Conservation (phyloP, 2,329 filamentous ascomycete genomes). For the Aspergillus sp. region DNA sequence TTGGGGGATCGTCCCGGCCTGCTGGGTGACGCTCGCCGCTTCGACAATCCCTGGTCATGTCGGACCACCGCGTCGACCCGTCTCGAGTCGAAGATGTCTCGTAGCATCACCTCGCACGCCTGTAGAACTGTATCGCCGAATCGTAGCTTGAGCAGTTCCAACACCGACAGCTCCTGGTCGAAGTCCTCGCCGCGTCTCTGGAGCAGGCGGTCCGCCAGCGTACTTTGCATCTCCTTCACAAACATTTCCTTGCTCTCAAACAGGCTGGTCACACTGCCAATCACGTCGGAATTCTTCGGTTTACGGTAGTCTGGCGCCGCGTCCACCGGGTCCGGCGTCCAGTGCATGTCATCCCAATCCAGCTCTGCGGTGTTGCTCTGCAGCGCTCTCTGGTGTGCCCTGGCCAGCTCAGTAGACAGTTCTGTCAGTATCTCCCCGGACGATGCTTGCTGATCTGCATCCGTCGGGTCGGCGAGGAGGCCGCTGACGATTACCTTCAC, state of each 20-base stretch:
- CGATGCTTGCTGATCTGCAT: conserved; percentile 24
- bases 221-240: conserved; percentile 84
- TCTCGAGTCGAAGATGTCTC: conserved; percentile 76
- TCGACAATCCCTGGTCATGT: conserved; percentile 37
- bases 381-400: conserved; percentile 32
- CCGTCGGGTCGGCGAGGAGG: conserved; percentile 47
- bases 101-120: conserved; percentile 94
- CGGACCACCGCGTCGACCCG: conserved; percentile 61
- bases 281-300: conserved; percentile 79
- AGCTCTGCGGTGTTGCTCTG: conserved; percentile 53
- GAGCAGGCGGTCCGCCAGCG: conserved; percentile 73
- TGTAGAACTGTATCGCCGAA: conserved; percentile 81
- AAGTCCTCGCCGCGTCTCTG: conserved; percentile 58
- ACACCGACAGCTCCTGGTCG: conserved; percentile 69
- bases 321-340: conserved; percentile 87
- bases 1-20: conserved; percentile 12
- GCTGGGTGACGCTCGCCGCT: conserved; percentile 14
- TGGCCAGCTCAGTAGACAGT: conserved; percentile 45
- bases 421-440: conserved; percentile 40
- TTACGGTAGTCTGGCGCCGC: conserved; percentile 87
- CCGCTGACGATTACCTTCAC: conserved; percentile 56
- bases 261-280: conserved; percentile 78
- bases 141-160: conserved; percentile 77
- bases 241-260: conserved; percentile 86
- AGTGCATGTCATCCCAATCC: conserved; percentile 86